These are phyloP conservation scores for Deuterostichococcus epilithicus DNA, from an alignment of 139 green algal genomes.

Conservation along the genomic window DNA sequence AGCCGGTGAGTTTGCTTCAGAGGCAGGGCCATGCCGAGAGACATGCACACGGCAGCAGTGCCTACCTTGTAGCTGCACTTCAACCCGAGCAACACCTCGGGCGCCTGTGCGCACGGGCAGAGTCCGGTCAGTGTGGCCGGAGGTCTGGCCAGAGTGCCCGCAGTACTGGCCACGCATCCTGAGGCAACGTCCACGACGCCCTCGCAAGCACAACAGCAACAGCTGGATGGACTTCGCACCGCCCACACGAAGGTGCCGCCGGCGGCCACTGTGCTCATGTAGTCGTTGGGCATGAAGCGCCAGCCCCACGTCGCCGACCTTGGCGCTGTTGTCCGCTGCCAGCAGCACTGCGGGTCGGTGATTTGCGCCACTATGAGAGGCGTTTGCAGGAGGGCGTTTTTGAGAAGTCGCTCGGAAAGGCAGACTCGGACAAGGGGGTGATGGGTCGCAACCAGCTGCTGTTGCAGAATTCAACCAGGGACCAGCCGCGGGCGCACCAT, in stretches of 20 bases:
- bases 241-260: neutral
- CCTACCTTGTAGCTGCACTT: slow-evolving; percentile 19
- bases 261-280: neutral
- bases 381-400: no score
- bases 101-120: slow-evolving; percentile 14
- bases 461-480: no score
- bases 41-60: slow-evolving; percentile 12
- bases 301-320: slow-evolving; percentile 42
- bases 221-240: neutral
- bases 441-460: no score
- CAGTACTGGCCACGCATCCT: no score
- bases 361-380: no score
- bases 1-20: no score
- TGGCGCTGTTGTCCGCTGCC: slow-evolving; percentile 10
- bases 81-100: slow-evolving; percentile 36
- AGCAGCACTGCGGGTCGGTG: slow-evolving; percentile 21
- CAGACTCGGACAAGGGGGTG: no score
- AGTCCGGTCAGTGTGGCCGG: neutral
- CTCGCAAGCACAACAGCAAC: no score
- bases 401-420: no score
- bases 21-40: neutral
- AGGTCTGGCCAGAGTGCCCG: no score
- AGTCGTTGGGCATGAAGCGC: neutral
- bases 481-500: neutral
- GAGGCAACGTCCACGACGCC: neutral